A percentile compares a stretch with the other conserved stretches of the same genome.
These are phyloP conservation scores for Euphrasia arctica DNA, from an alignment of 305 asterid species.

Conservation along the genomic window DNA sequence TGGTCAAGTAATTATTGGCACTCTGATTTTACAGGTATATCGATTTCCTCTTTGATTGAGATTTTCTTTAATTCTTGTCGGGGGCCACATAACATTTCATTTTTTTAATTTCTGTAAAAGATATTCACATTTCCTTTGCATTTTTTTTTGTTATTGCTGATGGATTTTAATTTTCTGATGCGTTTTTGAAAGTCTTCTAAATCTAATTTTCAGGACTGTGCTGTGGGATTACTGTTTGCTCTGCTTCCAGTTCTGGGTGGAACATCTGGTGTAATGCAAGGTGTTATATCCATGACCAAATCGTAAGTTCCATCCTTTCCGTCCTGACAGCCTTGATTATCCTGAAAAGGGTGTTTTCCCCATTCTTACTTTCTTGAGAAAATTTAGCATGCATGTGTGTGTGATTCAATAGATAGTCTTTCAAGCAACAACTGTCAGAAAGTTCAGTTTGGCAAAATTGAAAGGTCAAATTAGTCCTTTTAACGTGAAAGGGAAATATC, in stretches of 20 bases:
- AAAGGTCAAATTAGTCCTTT: not conserved
- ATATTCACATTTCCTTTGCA: slow-evolving; percentile 12
- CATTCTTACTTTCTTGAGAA: not conserved
- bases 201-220: slow-evolving; percentile 77
- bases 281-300: slow-evolving; percentile 93
- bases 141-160: slow-evolving; percentile 1
- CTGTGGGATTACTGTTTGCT: slow-evolving; percentile 96
- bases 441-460: slow-evolving; percentile 5
- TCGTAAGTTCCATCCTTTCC: slow-evolving; percentile 57
- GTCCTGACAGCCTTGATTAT: slow-evolving; percentile 16
- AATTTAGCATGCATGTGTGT: not conserved
- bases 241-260: slow-evolving; percentile 99
- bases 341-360: not conserved
- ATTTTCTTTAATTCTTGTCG: slow-evolving; percentile 14
- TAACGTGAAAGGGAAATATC: not conserved
- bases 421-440: slow-evolving; percentile 3
- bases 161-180: slow-evolving; percentile 3
- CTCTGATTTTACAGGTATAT: slow-evolving; percentile 88
- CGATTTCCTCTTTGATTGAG: slow-evolving; percentile 19
- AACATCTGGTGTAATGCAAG: slow-evolving; percentile 92
- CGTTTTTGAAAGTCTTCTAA: slow-evolving; percentile 7
- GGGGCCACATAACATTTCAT: slow-evolving; percentile 1
- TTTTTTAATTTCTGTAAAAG: not conserved
- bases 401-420: not conserved
- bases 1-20: slow-evolving; percentile 98